Base-by-base conservation (phyloP, 2,329 filamentous ascomycete genomes). In the Sporothrix curviconia region DNA sequence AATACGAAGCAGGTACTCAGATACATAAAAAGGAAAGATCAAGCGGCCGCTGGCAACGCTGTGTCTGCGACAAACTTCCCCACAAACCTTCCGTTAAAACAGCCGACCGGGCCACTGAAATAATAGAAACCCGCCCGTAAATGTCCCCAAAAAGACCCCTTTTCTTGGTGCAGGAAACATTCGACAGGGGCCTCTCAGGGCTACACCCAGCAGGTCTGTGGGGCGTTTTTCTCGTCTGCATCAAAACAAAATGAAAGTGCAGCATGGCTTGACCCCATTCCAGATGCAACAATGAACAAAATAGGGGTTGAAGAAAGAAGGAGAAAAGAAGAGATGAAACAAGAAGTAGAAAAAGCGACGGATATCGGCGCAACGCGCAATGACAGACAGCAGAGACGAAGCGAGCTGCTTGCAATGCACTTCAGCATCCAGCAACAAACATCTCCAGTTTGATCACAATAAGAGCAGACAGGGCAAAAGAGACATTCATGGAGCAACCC, bases 321-420 rank as follows among this genome's bases (percentile, higher is more conserved):
- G 24, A 51, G 19, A 49, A 49, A 51, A 51, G 49, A 51, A 15
- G 34, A 34, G 49, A 51, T 40, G 49, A 51, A 51, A 51, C 32
- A 14, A 12, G n/a, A 11, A 36, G 28, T 32, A 6, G 28, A 32
- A 32, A 32, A 5, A 32, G 28, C 11, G 28, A n/a, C n/a, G n/a
- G n/a, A n/a, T n/a, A n/a, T n/a, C n/a, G n/a, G n/a, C n/a, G n/a
- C n/a, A n/a, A 34, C 32, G 7, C 32, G 32, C 12, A 34, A 7
- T 12, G 32, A 37, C 28, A 32, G 11, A 32, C 28, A 11, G 28
- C 28, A 32, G 6, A 5, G 28, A 32, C 28, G 28, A 32, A 11
- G 28, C 28, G 28, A 32, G 28, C 11, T 32, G 28, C 11, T 6
- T 32, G 28, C 28, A 15, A 37, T 37, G 11, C n/a, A 34, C 32